Evolutionary conservation across 768 basidiomycete species (phyloP).

Genomic region (Hericium coralloides): DNA sequence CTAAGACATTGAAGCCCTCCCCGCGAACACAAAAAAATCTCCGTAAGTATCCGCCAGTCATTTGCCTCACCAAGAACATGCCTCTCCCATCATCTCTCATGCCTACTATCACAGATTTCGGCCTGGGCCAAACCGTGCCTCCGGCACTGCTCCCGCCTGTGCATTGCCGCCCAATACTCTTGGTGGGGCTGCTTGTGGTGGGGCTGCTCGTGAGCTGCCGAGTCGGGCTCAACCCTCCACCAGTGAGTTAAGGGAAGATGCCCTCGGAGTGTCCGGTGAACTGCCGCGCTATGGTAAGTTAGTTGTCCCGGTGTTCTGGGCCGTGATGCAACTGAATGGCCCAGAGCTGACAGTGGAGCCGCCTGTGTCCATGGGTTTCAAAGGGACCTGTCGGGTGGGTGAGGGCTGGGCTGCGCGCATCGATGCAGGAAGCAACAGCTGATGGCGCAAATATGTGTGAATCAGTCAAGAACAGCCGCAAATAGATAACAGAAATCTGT

Average conservation of each 20-base stretch:
- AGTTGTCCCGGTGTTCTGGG: conserved; percentile 64
- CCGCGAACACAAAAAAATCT: background rate
- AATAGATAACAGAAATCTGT: conserved; percentile 1
- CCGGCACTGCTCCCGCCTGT: conserved; percentile 21
- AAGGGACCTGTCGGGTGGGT: conserved; percentile 40
- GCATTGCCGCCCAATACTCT: conserved; percentile 41
- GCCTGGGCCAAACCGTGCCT: conserved; percentile 40
- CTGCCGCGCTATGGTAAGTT: conserved; percentile 68
- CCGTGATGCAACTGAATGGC: conserved; percentile 24
- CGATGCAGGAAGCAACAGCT: conserved; percentile 49
- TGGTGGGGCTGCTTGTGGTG: conserved; percentile 61
- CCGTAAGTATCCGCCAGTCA: conserved; percentile 45
- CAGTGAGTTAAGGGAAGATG: conserved; percentile 50
- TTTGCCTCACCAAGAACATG: conserved; percentile 70
- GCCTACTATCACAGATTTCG: conserved; percentile 74
- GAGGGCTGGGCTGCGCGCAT: conserved; percentile 43
- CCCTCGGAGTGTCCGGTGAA: conserved; percentile 54
- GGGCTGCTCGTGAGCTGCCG: conserved; percentile 59
- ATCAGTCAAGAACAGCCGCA: background rate
- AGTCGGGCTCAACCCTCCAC: conserved; percentile 57
- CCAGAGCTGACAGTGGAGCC: conserved; percentile 26
- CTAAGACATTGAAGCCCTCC: no score
- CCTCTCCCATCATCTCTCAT: conserved; percentile 67
- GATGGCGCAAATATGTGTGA: conserved; percentile 4
- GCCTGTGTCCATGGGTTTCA: conserved; percentile 27